A percentile compares a stretch with the other conserved stretches of the same genome.
Evolutionary conservation across 2,329 filamentous ascomycete genomes (phyloP).

Genomic region (Chrysosphaeria jannelii): DNA sequence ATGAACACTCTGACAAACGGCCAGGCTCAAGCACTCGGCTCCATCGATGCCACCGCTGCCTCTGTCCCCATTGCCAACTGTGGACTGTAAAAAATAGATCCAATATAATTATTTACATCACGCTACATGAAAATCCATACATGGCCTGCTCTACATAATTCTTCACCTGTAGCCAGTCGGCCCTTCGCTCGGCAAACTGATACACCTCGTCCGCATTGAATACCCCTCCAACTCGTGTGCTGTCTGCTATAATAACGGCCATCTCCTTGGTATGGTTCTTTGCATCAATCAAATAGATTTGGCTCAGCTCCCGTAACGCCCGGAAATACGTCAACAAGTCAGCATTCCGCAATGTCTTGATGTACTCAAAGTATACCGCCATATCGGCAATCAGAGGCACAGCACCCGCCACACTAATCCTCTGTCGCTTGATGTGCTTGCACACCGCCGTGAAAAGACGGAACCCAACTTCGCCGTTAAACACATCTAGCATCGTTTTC

Average conservation of each 20-base stretch:
- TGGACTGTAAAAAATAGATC: slow-evolving; percentile 5
- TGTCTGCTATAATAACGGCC: slow-evolving; percentile 80
- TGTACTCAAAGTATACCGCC: slow-evolving; percentile 72
- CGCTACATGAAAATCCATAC: slow-evolving; percentile 69
- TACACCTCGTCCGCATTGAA: slow-evolving; percentile 93
- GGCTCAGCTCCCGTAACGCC: slow-evolving; percentile 68
- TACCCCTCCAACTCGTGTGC: slow-evolving; percentile 66
- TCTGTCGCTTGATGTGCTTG: slow-evolving; percentile 92
- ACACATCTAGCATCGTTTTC: slow-evolving; percentile 93
- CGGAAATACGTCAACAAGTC: slow-evolving; percentile 74
- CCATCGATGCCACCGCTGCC: slow-evolving; percentile 17
- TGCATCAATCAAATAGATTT: slow-evolving; percentile 81
- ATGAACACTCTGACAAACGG: slow-evolving; percentile 24
- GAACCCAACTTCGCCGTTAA: slow-evolving; percentile 89
- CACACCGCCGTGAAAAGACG: slow-evolving; percentile 75
- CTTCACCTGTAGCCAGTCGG: slow-evolving; percentile 84
- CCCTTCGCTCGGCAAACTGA: slow-evolving; percentile 77
- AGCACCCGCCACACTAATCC: slow-evolving; percentile 66
- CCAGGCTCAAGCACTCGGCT: slow-evolving; percentile 18
- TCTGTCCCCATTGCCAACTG: slow-evolving; percentile 16
- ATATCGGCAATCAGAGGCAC: slow-evolving; percentile 89
- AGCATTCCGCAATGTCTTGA: slow-evolving; percentile 51
- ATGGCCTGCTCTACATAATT: slow-evolving; percentile 79
- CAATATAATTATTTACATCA: slow-evolving; percentile 50
- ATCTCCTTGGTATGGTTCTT: slow-evolving; percentile 80